Percentiles rank a stretch among this genome's conserved stretches.
phyloP scores from a whole-genome alignment of 176 grass and related monocot genomes.

The Otatea glauca region DNA sequence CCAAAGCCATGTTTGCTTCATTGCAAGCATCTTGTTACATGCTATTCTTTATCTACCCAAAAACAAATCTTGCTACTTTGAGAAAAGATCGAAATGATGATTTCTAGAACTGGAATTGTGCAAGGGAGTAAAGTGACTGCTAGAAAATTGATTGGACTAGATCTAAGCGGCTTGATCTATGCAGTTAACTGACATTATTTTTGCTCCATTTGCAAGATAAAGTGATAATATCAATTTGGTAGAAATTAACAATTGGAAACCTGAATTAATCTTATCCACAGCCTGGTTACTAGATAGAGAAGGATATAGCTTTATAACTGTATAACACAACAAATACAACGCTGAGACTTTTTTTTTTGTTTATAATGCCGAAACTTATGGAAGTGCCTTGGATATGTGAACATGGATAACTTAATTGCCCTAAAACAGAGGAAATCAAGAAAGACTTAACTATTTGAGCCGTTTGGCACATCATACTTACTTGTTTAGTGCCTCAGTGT shows the following conservation, averaged over 20 bases:
- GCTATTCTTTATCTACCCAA: background rate
- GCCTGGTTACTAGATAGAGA: slow-evolving; percentile 4
- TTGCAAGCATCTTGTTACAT: slow-evolving; percentile 11
- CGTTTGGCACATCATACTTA: background rate
- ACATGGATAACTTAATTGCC: slow-evolving; percentile 7
- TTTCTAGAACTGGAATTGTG: background rate
- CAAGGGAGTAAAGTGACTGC: background rate
- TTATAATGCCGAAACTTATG: background rate
- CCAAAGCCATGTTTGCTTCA: slow-evolving; percentile 7
- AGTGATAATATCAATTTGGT: background rate
- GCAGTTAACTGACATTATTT: too few species aligned
- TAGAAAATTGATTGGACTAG: background rate
- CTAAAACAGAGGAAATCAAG: background rate
- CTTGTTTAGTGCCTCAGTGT: background rate
- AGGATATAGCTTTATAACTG: background rate
- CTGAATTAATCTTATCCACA: background rate
- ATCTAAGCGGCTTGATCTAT: too few species aligned
- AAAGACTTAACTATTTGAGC: background rate
- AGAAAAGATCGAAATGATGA: background rate
- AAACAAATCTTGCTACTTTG: background rate
- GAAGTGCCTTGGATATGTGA: slow-evolving; percentile 1
- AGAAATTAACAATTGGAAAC: background rate
- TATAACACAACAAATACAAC: slow-evolving; percentile 7
- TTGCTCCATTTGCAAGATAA: too few species aligned
- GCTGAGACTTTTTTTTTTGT: background rate